Percentiles rank a stretch among this genome's conserved stretches.
Evolutionary conservation across 805 yeast genomes (phyloP).

Genomic region (Lipomyces oligophaga): DNA sequence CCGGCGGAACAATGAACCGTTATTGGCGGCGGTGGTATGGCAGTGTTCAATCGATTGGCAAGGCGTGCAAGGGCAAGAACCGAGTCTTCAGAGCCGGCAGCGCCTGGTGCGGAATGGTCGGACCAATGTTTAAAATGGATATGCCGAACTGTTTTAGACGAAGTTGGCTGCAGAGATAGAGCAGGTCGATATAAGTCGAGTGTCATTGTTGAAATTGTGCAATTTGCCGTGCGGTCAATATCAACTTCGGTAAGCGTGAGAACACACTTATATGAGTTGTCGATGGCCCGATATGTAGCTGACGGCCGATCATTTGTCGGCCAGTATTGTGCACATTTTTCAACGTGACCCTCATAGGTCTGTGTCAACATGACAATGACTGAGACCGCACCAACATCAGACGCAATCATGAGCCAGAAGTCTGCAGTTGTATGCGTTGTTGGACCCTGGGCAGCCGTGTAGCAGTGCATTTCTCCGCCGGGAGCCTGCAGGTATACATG

Average conservation of each 20-base stretch:
- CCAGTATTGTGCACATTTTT: slow-evolving; percentile 82
- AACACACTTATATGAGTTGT: slow-evolving; percentile 3
- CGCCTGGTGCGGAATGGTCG: slow-evolving; percentile 63
- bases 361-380: slow-evolving; percentile 75
- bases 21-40: slow-evolving; percentile 52
- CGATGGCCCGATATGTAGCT: too few species aligned
- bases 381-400: slow-evolving; percentile 60
- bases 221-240: slow-evolving; percentile 15
- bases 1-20: slow-evolving; percentile 95
- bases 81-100: too few species aligned
- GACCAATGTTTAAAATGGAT: slow-evolving; percentile 79
- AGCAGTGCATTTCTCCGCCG: slow-evolving; percentile 30
- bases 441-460: slow-evolving; percentile 68
- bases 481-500: slow-evolving; percentile 49
- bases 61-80: too few species aligned
- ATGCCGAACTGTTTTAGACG: slow-evolving; percentile 45
- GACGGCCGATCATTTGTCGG: slow-evolving; percentile 42
- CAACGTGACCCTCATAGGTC: slow-evolving; percentile 66
- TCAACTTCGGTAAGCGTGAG: slow-evolving; percentile 1
- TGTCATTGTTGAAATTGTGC: slow-evolving; percentile 20
- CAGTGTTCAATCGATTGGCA: slow-evolving; percentile 42
- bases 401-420: slow-evolving; percentile 75
- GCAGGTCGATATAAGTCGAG: too few species aligned
- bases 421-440: slow-evolving; percentile 66
- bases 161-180: too few species aligned